Conservation (phyloP, 257 asterid genomes). For the Fraxinus anomala region DNA sequence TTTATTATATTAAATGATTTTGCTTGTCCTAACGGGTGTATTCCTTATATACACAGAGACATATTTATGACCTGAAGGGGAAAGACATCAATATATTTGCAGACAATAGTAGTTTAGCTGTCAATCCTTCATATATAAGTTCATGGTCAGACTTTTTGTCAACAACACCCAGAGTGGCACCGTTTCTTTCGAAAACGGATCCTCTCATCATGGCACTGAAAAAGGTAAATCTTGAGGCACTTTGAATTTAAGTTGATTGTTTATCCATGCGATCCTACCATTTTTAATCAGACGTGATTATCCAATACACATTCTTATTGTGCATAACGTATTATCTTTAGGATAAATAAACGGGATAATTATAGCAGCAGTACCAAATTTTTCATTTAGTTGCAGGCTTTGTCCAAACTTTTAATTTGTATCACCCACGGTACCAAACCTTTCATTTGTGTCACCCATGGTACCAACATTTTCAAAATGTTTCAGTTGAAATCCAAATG, state of each 20-base stretch:
- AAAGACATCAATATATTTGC: slow-evolving; percentile 69
- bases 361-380: no score
- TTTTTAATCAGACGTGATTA: no score
- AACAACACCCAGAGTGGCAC: slow-evolving; percentile 80
- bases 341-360: no score
- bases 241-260: slow-evolving; percentile 5
- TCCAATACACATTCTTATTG: no score
- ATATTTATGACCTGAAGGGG: slow-evolving; percentile 68
- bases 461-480: no score
- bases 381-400: no score
- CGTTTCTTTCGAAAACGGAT: slow-evolving; percentile 72
- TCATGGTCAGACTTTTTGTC: slow-evolving; percentile 87
- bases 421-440: no score
- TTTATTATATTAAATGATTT: slow-evolving; percentile 1
- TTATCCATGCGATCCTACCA: slow-evolving; percentile 4
- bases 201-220: slow-evolving; percentile 73
- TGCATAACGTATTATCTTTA: no score
- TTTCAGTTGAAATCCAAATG: no score
- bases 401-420: no score
- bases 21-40: slow-evolving; percentile 22
- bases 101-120: slow-evolving; percentile 75
- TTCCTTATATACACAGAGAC: slow-evolving; percentile 55
- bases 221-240: slow-evolving; percentile 50
- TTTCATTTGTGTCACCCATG: no score
- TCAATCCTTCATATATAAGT: slow-evolving; percentile 74